Conservation (phyloP, 352 stramenopile species). For the Phytopythium litorale region DNA sequence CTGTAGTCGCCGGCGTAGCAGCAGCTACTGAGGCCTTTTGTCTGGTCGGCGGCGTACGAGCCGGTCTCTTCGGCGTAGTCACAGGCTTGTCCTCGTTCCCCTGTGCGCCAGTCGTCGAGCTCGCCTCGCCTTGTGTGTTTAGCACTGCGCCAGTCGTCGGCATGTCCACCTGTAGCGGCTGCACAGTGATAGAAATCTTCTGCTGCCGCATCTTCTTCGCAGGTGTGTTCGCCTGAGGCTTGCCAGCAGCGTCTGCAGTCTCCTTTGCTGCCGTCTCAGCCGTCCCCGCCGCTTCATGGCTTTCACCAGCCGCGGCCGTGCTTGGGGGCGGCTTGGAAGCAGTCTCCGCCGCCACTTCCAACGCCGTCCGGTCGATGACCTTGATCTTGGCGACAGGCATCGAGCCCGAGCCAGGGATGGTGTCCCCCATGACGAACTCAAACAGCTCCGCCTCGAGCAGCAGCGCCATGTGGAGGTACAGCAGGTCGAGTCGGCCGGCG, state of each 20-base stretch:
- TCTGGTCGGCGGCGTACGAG: too few species aligned
- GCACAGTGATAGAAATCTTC: neutral
- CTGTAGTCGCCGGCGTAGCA: neutral
- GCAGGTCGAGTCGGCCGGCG: conserved; percentile 44
- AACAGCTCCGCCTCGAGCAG: conserved; percentile 46
- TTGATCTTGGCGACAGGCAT: conserved; percentile 11
- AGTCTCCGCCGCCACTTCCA: neutral
- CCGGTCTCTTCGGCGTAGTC: too few species aligned
- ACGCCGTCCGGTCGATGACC: conserved; percentile 5
- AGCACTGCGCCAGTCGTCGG: neutral
- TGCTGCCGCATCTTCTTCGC: neutral
- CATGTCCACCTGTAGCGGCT: neutral
- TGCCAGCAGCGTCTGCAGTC: neutral
- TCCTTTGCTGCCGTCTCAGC: neutral
- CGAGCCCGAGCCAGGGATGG: conserved; percentile 11
- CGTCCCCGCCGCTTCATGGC: neutral
- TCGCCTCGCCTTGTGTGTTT: neutral
- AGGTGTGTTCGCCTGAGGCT: neutral
- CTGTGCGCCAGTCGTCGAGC: neutral
- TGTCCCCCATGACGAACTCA: conserved; percentile 38
- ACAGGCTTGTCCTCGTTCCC: too few species aligned
- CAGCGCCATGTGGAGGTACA: conserved; percentile 70
- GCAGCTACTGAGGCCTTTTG: neutral
- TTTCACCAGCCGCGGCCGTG: neutral
- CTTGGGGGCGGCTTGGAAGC: neutral